Evolutionary conservation across 805 yeast genomes (phyloP).

Genomic region (Teunomyces pallodes): DNA sequence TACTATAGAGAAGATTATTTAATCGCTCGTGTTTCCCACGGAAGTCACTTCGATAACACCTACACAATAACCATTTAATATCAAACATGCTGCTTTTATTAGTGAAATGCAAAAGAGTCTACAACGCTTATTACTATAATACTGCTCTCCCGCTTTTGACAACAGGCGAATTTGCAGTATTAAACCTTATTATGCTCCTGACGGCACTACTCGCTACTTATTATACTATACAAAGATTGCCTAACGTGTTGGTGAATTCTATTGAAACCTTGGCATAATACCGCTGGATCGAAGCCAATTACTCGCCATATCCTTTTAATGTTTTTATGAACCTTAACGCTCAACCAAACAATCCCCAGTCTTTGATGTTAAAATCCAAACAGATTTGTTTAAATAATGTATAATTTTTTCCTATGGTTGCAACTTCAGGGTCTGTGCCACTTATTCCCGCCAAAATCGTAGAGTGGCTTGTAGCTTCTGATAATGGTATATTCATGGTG

Average conservation of each 20-base stretch:
- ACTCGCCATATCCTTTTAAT: background rate
- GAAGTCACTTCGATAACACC: too few species aligned
- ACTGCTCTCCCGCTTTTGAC: conserved; percentile 29
- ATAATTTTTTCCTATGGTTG: conserved; percentile 12
- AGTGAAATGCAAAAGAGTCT: conserved; percentile 4
- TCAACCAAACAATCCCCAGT: conserved; percentile 47
- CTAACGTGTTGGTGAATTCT: conserved; percentile 5
- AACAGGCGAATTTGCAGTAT: conserved; percentile 16
- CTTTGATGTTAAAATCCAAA: conserved; percentile 35
- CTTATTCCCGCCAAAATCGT: background rate
- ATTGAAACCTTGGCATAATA: background rate
- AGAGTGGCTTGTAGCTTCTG: conserved; percentile 6
- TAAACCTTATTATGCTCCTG: conserved; percentile 15
- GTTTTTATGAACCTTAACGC: background rate
- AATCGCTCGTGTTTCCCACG: background rate
- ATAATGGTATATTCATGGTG: conserved; percentile 56
- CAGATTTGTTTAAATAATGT: conserved; percentile 23
- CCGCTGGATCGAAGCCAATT: background rate
- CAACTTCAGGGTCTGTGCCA: background rate
- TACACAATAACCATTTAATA: too few species aligned
- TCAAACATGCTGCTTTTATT: background rate
- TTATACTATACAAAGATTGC: conserved; percentile 13
- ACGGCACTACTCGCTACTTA: conserved; percentile 14
- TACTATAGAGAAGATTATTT: background rate
- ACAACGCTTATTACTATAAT: conserved; percentile 22